These are phyloP conservation scores for Moesziomyces parantarcticus DNA, from an alignment of 1,284 basidiomycete genomes.

Conservation along the genomic window DNA sequence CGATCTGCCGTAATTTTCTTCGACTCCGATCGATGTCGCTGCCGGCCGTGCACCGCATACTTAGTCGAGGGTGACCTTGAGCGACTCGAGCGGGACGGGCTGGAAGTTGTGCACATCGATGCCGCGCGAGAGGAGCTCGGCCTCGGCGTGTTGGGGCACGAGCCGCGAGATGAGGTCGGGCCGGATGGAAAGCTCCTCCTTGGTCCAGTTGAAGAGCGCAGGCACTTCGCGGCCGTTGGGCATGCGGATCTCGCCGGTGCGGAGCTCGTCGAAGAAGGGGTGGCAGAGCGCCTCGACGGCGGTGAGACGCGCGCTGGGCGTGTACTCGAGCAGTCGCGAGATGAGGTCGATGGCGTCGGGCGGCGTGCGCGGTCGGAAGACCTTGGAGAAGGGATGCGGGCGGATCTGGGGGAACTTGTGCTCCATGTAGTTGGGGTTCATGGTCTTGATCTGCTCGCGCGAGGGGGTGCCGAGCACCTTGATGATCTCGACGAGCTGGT, in stretches of 20 bases:
- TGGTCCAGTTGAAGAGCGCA: conserved; percentile 92
- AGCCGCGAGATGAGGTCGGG: conserved; percentile 92
- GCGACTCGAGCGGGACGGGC: conserved; percentile 67
- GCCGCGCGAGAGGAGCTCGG: conserved; percentile 83
- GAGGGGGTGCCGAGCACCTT: conserved; percentile 98
- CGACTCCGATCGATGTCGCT: conserved; percentile 2
- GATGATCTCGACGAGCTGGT: conserved; percentile 99
- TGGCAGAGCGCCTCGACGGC: conserved; percentile 85
- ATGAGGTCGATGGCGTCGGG: conserved; percentile 96
- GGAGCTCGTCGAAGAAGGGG: conserved; percentile 96
- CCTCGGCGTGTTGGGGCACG: conserved; percentile 88
- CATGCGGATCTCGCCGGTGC: conserved; percentile 82
- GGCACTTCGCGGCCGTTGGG: conserved; percentile 97
- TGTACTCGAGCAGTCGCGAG: conserved; percentile 94
- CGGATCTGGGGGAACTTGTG: conserved; percentile 99
- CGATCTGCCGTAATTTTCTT: neutral
- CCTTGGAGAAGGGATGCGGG: conserved; percentile 77
- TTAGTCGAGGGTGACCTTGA: conserved; percentile 67
- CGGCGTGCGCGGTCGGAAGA: conserved; percentile 96
- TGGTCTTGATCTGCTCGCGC: conserved; percentile 99
- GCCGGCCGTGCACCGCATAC: conserved; percentile 1
- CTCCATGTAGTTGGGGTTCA: conserved; percentile 99
- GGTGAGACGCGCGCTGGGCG: conserved; percentile 88
- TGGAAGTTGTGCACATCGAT: conserved; percentile 88
- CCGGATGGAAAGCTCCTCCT: conserved; percentile 94